phyloP scores from a whole-genome alignment of 768 basidiomycete species.

The Exidia glandulosa region DNA sequence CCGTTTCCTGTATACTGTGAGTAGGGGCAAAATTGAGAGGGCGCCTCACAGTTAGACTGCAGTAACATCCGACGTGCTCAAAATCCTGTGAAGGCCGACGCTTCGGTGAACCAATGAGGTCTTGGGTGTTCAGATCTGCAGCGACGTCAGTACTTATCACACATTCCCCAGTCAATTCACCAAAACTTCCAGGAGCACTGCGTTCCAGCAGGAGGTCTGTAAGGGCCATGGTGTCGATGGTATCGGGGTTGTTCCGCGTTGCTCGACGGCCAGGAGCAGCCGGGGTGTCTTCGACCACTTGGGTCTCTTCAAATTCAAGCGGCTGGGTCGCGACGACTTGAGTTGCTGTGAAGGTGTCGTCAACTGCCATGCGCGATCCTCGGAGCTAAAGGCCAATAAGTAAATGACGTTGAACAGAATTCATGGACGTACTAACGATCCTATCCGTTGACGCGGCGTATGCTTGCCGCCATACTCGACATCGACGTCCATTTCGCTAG shows the following conservation, averaged over 20 bases:
- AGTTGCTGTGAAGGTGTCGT: neutral
- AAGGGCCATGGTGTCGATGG: neutral
- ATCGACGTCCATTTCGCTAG: neutral
- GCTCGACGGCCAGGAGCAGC: neutral
- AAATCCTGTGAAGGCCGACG: neutral
- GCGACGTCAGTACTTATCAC: too few species aligned
- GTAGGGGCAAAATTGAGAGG: neutral
- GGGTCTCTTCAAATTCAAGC: neutral
- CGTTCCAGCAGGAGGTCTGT: neutral
- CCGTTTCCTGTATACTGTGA: conserved; percentile 39
- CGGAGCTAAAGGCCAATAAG: neutral
- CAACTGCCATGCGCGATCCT: neutral
- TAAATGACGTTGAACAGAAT: neutral
- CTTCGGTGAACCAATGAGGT: conserved; percentile 31
- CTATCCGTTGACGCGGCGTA: neutral
- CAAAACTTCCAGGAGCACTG: conserved; percentile 19
- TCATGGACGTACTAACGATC: neutral
- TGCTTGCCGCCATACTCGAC: neutral
- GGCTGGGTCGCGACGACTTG: neutral
- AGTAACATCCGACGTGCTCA: neutral
- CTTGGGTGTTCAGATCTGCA: neutral
- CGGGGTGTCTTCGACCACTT: neutral
- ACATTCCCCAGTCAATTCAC: conserved; percentile 57
- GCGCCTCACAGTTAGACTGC: neutral
- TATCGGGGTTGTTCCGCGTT: neutral